phyloP scores from a whole-genome alignment of 2,329 filamentous ascomycete species.

The Botrytis paeoniae region DNA sequence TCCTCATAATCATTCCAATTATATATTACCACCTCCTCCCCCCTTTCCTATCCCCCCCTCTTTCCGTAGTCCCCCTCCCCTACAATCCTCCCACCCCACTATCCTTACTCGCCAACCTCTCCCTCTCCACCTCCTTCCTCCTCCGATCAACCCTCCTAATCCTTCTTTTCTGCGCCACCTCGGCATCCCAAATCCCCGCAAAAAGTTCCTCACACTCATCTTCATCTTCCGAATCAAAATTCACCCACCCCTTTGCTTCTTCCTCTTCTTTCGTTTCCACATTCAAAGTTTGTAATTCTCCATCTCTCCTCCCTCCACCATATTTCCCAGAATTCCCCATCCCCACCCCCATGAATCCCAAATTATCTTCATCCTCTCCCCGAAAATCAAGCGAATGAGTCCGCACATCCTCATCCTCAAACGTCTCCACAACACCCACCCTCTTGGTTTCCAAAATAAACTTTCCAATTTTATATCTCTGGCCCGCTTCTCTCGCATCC shows the following conservation, averaged over 20 bases:
- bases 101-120: constrained; percentile 13
- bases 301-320: constrained; percentile 42
- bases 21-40: background rate
- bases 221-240: constrained; percentile 52
- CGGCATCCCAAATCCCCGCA: constrained; percentile 58
- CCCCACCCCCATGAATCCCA: constrained; percentile 54
- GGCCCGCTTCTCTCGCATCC: constrained; percentile 55
- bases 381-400: constrained; percentile 12
- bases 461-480: constrained; percentile 67
- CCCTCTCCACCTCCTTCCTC: constrained; percentile 20
- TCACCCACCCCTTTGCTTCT: constrained; percentile 53
- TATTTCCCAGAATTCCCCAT: constrained; percentile 62
- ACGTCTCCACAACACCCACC: constrained; percentile 51
- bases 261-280: constrained; percentile 28
- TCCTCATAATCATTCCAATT: background rate
- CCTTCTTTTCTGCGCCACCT: constrained; percentile 37
- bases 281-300: background rate
- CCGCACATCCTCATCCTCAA: constrained; percentile 46
- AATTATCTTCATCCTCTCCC: constrained; percentile 50
- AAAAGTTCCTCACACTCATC: constrained; percentile 68
- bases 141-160: constrained; percentile 25
- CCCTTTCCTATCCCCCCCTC: background rate
- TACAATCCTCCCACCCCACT: constrained; percentile 7
- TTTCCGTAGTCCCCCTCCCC: background rate
- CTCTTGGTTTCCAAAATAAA: constrained; percentile 63